Evolutionary conservation across 176 grass and related monocot genomes (phyloP).

Genomic region (Oryza officinalis): DNA sequence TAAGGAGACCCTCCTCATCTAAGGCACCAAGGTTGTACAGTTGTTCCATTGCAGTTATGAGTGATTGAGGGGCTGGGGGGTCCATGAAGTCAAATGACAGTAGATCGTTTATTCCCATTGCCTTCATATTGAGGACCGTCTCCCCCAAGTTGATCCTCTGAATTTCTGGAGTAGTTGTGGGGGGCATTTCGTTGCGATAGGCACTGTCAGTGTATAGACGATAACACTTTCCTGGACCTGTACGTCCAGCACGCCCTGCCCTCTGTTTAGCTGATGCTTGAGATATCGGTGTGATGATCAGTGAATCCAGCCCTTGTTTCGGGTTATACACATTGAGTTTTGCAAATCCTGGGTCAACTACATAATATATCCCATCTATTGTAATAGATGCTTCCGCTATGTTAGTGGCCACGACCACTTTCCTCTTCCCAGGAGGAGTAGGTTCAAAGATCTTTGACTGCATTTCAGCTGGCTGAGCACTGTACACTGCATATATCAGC

Average conservation of each 20-base stretch:
- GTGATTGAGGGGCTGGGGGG: slow-evolving; percentile 82
- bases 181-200: slow-evolving; percentile 66
- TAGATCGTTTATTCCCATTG: slow-evolving; percentile 84
- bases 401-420: slow-evolving; percentile 78
- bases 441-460: slow-evolving; percentile 51
- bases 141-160: slow-evolving; percentile 60
- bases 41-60: slow-evolving; percentile 76
- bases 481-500: slow-evolving; percentile 56
- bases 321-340: slow-evolving; percentile 70
- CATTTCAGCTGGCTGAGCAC: slow-evolving; percentile 52
- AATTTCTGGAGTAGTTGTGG: slow-evolving; percentile 61
- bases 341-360: slow-evolving; percentile 66
- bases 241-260: slow-evolving; percentile 68
- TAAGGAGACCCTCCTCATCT: slow-evolving; percentile 73
- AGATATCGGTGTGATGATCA: slow-evolving; percentile 63
- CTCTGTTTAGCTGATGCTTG: slow-evolving; percentile 74
- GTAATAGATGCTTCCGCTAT: slow-evolving; percentile 66
- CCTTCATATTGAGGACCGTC: slow-evolving; percentile 69
- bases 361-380: slow-evolving; percentile 49
- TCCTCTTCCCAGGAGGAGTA: slow-evolving; percentile 65
- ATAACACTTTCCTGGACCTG: slow-evolving; percentile 59
- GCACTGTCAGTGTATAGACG: slow-evolving; percentile 74
- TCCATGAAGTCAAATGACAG: slow-evolving; percentile 98
- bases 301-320: slow-evolving; percentile 64
- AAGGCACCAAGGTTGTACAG: slow-evolving; percentile 63